Conservation (phyloP, 495 filamentous ascomycete species). For the Peziza echinospora region DNA sequence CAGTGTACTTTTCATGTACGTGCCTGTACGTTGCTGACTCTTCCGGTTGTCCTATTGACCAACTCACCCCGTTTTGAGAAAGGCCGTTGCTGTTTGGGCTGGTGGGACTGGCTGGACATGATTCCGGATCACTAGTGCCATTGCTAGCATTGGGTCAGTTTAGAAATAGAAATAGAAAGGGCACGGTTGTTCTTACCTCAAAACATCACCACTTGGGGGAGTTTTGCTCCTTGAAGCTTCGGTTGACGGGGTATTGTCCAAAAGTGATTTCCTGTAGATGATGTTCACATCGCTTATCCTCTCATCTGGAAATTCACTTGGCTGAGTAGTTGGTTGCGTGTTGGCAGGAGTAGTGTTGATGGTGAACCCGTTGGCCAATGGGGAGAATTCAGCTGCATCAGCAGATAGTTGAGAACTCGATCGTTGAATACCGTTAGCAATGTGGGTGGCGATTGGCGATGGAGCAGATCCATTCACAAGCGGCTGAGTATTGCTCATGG, state of each 20-base stretch:
- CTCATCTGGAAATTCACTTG: constrained; percentile 10
- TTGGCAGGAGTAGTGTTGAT: constrained; percentile 2
- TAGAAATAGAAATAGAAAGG: not conserved
- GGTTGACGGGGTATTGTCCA: constrained; percentile 7
- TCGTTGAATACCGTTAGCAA: not conserved
- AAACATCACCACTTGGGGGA: constrained; percentile 7
- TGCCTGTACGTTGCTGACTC: constrained; percentile 3
- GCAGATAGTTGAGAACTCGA: constrained; percentile 44
- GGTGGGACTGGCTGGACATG: not conserved
- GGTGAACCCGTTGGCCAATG: constrained; percentile 24
- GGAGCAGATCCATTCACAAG: constrained; percentile 7
- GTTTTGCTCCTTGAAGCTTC: constrained; percentile 4
- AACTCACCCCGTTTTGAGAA: constrained; percentile 8
- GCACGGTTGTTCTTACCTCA: constrained; percentile 5
- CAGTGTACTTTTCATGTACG: constrained; percentile 21
- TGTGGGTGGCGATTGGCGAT: constrained; percentile 6
- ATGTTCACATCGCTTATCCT: constrained; percentile 15
- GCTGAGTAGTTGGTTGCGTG: constrained; percentile 1
- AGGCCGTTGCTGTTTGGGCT: not conserved
- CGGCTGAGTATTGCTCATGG: constrained; percentile 7
- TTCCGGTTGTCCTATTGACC: constrained; percentile 7
- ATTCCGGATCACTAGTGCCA: not conserved
- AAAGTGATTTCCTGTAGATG: constrained; percentile 11
- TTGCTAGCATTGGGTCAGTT: not conserved
- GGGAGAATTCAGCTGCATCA: constrained; percentile 54